phyloP scores from a whole-genome alignment of 2,329 filamentous ascomycete genomes.

The Aspergillus brasiliensis region DNA sequence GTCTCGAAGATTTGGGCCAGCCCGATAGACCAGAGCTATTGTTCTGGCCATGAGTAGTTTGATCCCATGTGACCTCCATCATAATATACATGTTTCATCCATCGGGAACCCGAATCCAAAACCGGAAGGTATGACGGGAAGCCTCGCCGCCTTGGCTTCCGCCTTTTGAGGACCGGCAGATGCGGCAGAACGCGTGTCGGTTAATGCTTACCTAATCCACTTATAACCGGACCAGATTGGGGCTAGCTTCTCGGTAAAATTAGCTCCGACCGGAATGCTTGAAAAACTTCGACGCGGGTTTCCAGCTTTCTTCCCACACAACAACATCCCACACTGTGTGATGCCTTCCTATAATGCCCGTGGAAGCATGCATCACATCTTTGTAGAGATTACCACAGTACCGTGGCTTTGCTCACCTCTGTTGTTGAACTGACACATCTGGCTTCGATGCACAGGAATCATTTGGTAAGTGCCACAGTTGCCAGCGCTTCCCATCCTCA shows the following conservation, averaged over 20 bases:
- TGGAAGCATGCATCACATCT: constrained; percentile 9
- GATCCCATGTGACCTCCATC: background rate
- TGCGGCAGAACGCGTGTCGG: background rate
- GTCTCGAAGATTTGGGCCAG: background rate
- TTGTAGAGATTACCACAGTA: background rate
- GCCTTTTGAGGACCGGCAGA: background rate
- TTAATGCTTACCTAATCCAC: background rate
- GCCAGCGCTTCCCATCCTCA: constrained; percentile 3
- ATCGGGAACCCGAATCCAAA: background rate
- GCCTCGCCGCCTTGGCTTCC: background rate
- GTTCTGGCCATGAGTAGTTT: background rate
- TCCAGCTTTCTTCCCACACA: constrained; percentile 19
- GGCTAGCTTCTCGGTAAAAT: constrained; percentile 27
- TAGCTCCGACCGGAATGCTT: constrained; percentile 33
- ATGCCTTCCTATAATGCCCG: constrained; percentile 17
- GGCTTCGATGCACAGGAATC: constrained; percentile 2
- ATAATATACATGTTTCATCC: background rate
- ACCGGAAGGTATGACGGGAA: background rate
- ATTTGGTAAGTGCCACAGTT: constrained; percentile 32
- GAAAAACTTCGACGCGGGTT: constrained; percentile 29
- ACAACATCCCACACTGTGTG: constrained; percentile 6
- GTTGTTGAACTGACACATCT: constrained; percentile 9
- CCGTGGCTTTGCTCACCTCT: constrained; percentile 5
- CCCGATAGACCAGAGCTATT: background rate
- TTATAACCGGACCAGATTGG: background rate